Evolutionary conservation across 1,284 basidiomycete species (phyloP).

Genomic region (Sanghuangporus weigelae): DNA sequence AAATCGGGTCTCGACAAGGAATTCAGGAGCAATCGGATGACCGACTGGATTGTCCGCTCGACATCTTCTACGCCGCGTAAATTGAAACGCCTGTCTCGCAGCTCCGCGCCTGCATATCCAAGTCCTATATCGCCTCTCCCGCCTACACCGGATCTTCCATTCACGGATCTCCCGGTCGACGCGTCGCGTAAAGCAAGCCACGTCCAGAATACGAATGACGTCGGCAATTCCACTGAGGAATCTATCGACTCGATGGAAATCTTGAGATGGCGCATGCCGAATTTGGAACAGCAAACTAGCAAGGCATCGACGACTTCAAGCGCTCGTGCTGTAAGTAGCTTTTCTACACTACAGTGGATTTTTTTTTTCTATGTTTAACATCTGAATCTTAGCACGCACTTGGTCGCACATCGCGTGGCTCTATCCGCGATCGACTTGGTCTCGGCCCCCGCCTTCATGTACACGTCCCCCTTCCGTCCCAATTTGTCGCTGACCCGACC

Average conservation of each 20-base stretch:
- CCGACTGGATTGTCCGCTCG: neutral
- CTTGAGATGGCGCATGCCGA: conserved; percentile 15
- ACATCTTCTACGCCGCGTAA: neutral
- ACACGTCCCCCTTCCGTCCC: conserved; percentile 8
- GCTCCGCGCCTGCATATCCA: conserved; percentile 6
- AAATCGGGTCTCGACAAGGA: neutral
- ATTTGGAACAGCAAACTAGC: neutral
- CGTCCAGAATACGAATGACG: neutral
- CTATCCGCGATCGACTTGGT: conserved; percentile 16
- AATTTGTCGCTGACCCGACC: neutral
- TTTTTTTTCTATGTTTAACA: neutral
- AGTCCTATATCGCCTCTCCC: conserved; percentile 13
- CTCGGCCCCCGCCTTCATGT: conserved; percentile 15
- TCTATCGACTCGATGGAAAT: conserved; percentile 16
- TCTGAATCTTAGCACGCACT: conserved; percentile 2
- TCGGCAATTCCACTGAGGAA: neutral
- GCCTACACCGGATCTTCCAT: conserved; percentile 3
- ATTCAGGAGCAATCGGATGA: neutral
- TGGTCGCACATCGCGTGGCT: conserved; percentile 6
- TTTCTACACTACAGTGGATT: neutral
- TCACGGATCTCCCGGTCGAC: neutral
- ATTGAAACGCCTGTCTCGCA: neutral
- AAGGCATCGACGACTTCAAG: conserved; percentile 7
- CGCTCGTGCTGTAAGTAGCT: neutral
- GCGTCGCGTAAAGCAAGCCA: neutral